Evolutionary conservation across 148 eudicot genomes (phyloP), one percentile per base, ranked within the genome.

Genomic region (Nyssa sinensis): DNA sequence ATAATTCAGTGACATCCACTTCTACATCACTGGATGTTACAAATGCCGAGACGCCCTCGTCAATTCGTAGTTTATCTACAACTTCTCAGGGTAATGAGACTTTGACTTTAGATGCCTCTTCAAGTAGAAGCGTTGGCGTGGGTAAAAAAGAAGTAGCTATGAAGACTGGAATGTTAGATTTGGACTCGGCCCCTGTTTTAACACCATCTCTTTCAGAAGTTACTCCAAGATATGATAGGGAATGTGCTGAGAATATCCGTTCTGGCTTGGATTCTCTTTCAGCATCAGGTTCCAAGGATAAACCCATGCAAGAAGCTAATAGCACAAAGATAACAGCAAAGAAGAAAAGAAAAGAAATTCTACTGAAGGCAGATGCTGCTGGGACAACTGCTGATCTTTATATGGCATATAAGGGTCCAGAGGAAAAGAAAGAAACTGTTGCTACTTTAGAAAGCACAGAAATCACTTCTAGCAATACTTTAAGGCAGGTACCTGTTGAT

Each of bases 341-440:
- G 84, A 93, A 89, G 79, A 93, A 88, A 64, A 70, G 37, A 74
- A 93, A 89, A 72, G 94, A 89, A 34, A 62, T 85, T 74, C 77
- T 84, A 35, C 86, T 78, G 70, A 93, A 88, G 79, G 94, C 96
- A 72, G 97, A 93, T 84, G 91, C 91, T 78, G 81, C 75, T 27
- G 93, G 93, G 74, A 75, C 92, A 35, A 89, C 88, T 33, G 81
- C 92, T 78, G 94, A 93, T 81, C 85, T 91, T 25, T 93, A 91
- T 74, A 84, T 73, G 82, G 97, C 98, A 44, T 93, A 91, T 74
- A 93, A 93, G 83, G 90, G 91, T 59, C 88, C 94, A 1, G 93
- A 89, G 76, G 94, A 82, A 71, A 89, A 93, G 79, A 87, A 81
- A 75, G 97, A 83, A 47, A 73, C 37, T 67, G 63, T 35, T 74